Base-by-base conservation (phyloP, 1,284 basidiomycete genomes). In the Papiliotrema nemorosa region DNA sequence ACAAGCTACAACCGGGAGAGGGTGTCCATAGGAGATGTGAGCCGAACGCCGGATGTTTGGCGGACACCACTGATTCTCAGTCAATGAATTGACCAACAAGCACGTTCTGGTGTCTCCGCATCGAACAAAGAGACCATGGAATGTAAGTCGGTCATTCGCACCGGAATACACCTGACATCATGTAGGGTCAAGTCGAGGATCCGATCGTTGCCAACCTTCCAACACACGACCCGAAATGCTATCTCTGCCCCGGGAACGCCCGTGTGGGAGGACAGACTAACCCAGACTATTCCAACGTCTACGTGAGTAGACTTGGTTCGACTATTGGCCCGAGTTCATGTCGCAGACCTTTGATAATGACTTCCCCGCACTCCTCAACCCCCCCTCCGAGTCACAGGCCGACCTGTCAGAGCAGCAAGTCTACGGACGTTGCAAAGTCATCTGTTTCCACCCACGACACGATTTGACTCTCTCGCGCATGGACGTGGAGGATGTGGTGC, bases 381-480 rank as follows among this genome's bases (percentile, higher is more conserved):
- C 41, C 25, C 4, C 41, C 24, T 12, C 21, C 6, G 22, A 14
- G 9, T 3, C 3, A 24, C 25, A 4, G 12, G n/a, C 4, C 16
- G 25, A 26, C 31, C 24, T 3, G 14, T 12, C 41, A 18, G 24
- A 10, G 7, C 78, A 87, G 55, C 86, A 90, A 0, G 82, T 91
- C 1, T 79, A 87, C 49, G 93, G 93, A 9, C 80, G 80, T 20
- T 97, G 91, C 74, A 90, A 91, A 69, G 93, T 97, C 25, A 73
- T 97, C 51, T 83, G 89, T 67, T 97, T 93, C 74, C 86, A 91
- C 69, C 90, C 90, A 1, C 77, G 85, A 43, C 93, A 97, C 70
- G 88, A 94, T 69, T 77, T 94, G n/a, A 92, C 91, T 1, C 81
- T 97, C 21, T 86, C 93, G 0, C 81, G 84, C 49, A 80, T 97